Percentiles rank a stretch among this genome's conserved stretches.
These are phyloP conservation scores for Rhynchosporium graminicola DNA, from an alignment of 2,329 filamentous ascomycete species.

Conservation along the genomic window DNA sequence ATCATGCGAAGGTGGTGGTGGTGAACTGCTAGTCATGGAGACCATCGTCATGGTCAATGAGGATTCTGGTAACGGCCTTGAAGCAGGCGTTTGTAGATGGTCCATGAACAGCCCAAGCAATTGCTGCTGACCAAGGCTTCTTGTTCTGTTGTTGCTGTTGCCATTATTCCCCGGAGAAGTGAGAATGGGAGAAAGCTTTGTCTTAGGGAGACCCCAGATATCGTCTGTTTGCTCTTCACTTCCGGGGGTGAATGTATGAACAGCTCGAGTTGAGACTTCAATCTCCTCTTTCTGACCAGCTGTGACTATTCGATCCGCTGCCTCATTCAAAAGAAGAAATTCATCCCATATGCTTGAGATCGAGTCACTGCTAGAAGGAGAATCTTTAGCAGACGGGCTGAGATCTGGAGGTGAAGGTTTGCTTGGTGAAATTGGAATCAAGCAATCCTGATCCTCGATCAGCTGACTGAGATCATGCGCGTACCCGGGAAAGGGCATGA, in stretches of 20 bases:
- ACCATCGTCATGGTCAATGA: neutral
- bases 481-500: constrained; percentile 21
- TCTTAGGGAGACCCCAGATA: neutral
- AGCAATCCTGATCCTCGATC: constrained; percentile 27
- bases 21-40: neutral
- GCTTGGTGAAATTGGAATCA: constrained; percentile 26
- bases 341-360: constrained; percentile 15
- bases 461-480: constrained; percentile 27
- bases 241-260: neutral
- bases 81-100: neutral
- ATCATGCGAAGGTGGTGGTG: neutral
- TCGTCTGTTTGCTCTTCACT: neutral
- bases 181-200: neutral
- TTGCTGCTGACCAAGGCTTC: constrained; percentile 1
- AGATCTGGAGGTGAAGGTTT: constrained; percentile 8
- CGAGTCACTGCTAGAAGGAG: constrained; percentile 5
- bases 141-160: neutral
- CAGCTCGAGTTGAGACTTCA: neutral
- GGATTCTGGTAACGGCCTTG: neutral
- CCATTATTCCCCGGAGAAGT: neutral
- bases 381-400: neutral
- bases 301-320: neutral
- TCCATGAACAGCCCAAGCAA: constrained; percentile 3
- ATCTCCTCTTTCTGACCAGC: neutral
- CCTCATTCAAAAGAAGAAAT: neutral